Base-by-base conservation (phyloP, 2,329 filamentous ascomycete species). In the Aspergillus latus region DNA sequence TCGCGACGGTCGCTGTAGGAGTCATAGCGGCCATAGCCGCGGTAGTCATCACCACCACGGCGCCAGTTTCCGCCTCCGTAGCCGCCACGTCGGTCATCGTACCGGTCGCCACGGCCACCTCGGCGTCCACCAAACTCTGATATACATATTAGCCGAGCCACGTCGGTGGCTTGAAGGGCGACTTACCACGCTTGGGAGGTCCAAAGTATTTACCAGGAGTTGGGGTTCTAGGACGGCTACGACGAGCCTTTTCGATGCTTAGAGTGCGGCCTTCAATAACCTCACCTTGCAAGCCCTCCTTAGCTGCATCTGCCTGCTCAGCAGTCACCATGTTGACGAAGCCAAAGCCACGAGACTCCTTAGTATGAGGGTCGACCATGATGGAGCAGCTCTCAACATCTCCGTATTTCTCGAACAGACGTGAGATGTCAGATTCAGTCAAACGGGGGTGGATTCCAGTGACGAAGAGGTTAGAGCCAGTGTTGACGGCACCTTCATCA, bases 321-420 rank as follows among this genome's bases (percentile, higher is more conserved):
- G 90, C 85, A 57, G 91, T 95, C 59, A 92, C 87, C 93, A 99
- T 97, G 82, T 99, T 97, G 74, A 99, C 94, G 80, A 99, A 99
- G 55, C 94, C 94, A 65, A 99, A 99, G 64, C 94, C 94, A 76
- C 94, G 94, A 66, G 93, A 97, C 78, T 99, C 94, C 79, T 96
- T 96, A 70, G 90, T 95, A 77, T 99, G 94, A 60, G 94, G 94
- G 72, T 99, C 94, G 71, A 93, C 87, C 94, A 99, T 99, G 80
- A 99, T 99, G 76, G 97, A 95, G 81, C 93, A 97, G 79, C 95
- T 97, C 80, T 97, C 93, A 51, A 99, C 94, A 73, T 96, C 92
- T 66, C 94, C 94, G 70, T 97, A 97, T 79, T 97, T 99, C 79
- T 97, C 92, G 72, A 99, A 99, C 64, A 99, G 87, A 74, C 92